Percentiles rank a stretch among this genome's conserved stretches.
Evolutionary conservation across 257 asterid genomes (phyloP).

Genomic region (Solanum appendiculatum): DNA sequence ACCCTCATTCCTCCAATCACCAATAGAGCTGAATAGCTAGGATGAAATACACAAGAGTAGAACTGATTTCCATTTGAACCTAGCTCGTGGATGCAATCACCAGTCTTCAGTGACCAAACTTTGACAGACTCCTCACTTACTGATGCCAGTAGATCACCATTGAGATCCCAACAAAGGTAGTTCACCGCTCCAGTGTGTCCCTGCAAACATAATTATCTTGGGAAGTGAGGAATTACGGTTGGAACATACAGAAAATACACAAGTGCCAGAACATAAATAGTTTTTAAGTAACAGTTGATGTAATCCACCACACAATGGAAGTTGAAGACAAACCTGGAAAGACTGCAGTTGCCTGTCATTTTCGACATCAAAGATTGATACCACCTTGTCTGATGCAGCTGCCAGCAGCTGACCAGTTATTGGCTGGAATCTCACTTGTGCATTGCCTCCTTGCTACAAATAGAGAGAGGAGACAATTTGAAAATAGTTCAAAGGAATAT

Average conservation of each 20-base stretch:
- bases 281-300: not conserved
- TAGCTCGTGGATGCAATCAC: constrained; percentile 84
- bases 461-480: constrained; percentile 1
- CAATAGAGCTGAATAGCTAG: constrained; percentile 76
- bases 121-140: constrained; percentile 86
- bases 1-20: constrained; percentile 88
- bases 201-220: constrained; percentile 21
- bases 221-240: not conserved
- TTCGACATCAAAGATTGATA: constrained; percentile 82
- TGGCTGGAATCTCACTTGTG: constrained; percentile 97
- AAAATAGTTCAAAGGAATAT: not conserved
- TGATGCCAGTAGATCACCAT: constrained; percentile 82
- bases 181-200: constrained; percentile 75
- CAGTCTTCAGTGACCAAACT: constrained; percentile 85
- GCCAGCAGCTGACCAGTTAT: constrained; percentile 73
- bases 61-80: constrained; percentile 66
- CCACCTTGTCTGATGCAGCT: constrained; percentile 88
- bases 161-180: constrained; percentile 94
- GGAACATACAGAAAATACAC: not conserved
- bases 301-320: not conserved
- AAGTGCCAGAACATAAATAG: not conserved
- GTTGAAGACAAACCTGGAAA: constrained; percentile 55
- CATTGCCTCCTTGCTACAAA: constrained; percentile 85
- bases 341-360: constrained; percentile 77
- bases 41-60: constrained; percentile 93